Evolutionary conservation across 2,329 filamentous ascomycete genomes (phyloP), one percentile per base, ranked within the genome.

Genomic region (Aspergillus piperis): DNA sequence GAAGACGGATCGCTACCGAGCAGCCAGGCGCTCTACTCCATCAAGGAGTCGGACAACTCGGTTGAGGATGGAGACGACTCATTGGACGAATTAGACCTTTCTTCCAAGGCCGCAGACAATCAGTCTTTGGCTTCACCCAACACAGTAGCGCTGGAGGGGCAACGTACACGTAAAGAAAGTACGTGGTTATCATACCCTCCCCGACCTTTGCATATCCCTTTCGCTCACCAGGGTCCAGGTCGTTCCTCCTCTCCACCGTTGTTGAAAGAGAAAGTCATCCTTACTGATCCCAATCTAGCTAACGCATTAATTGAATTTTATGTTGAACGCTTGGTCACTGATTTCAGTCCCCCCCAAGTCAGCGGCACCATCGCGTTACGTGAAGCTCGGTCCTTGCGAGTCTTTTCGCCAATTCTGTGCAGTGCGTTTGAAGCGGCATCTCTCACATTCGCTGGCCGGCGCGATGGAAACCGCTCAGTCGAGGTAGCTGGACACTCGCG

Each of bases 391-490:
- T 60, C 62, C 2, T 69, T 64, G 66, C 67, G 69, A 17, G 61
- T 71, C 5, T 63, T 67, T 19, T 71, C 69, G 2, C 69, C 69
- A 0, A 58, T 71, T 8, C 52, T 71, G 5, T 61, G 61, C 11
- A 66, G 58, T 19, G 69, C 68, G 0, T 70, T 71, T 25, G 66
- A 67, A 38, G 69, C 69, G 6, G 65, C 68, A 1, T 63, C 67
- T 2, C 48, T 71, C 15, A 69, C 64, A 5, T 69, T 71, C 48
- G 64, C 64, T 36, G 68, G 69, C 8, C 54, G 60, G 51, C 64
- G 62, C 8, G 60, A 70, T 13, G 52, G 62, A 6, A 65, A 66
- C 38, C 65, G 51, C 8, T 52, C 62, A 11, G 54, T 71, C 19
- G 61, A 68, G 36, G 39, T 60, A 3, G 68, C 60, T 5, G 69